Conservation (phyloP, 2,329 filamentous ascomycete genomes). For the Trichoderma gracile region DNA sequence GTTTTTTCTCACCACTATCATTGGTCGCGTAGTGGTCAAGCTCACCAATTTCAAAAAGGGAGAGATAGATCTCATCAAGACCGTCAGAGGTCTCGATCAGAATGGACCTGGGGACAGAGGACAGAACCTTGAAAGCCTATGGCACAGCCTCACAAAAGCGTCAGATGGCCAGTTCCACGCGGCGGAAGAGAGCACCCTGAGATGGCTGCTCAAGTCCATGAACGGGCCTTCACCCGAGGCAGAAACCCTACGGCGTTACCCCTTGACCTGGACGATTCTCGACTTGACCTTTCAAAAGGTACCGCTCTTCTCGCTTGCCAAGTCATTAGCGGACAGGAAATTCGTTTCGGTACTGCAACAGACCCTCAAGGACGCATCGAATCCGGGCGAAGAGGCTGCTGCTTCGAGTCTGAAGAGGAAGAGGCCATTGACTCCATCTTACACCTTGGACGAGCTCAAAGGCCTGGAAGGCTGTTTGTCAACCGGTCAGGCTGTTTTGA, state of each 20-base stretch:
- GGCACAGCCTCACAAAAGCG: conserved; percentile 49
- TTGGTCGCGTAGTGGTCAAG: conserved; percentile 11
- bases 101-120: conserved; percentile 46
- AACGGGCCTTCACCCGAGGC: conserved; percentile 48
- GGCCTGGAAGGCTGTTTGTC: conserved; percentile 45
- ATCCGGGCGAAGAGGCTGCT: conserved; percentile 29
- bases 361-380: conserved; percentile 60
- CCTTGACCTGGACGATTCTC: conserved; percentile 63
- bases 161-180: conserved; percentile 50
- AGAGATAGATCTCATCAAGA: conserved; percentile 49
- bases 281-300: conserved; percentile 63
- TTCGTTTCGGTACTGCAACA: conserved; percentile 68
- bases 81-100: conserved; percentile 58
- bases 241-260: conserved; percentile 57
- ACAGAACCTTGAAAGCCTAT: conserved; percentile 52
- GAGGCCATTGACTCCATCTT: conserved; percentile 40
- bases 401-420: conserved; percentile 47
- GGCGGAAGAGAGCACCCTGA: conserved; percentile 58
- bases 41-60: conserved; percentile 32
- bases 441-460: conserved; percentile 45
- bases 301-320: conserved; percentile 67
- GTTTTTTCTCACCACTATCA: neutral
- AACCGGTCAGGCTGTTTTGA: conserved; percentile 52
- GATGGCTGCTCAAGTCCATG: conserved; percentile 66
- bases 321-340: conserved; percentile 67